Evolutionary conservation across 2,329 filamentous ascomycete species (phyloP).

Genomic region (Colletotrichum tanaceti): DNA sequence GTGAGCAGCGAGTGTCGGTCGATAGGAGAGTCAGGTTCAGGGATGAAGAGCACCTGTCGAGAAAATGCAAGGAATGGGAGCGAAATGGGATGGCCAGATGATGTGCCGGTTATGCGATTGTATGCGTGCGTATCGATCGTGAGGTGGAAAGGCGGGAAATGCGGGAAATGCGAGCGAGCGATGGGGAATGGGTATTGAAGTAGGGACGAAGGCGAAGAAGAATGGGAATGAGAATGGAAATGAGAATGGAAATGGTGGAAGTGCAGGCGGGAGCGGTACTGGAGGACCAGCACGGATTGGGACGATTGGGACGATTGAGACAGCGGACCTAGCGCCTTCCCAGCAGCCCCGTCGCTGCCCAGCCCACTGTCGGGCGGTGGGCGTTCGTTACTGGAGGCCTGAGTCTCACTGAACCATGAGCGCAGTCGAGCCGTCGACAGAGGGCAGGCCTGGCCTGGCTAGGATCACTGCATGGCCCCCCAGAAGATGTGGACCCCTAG

Average conservation of each 20-base stretch:
- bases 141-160: neutral
- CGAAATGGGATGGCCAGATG: slow-evolving; percentile 13
- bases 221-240: slow-evolving; percentile 15
- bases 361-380: slow-evolving; percentile 1
- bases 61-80: slow-evolving; percentile 10
- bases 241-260: neutral
- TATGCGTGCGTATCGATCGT: neutral
- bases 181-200: slow-evolving; percentile 20
- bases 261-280: slow-evolving; percentile 22
- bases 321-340: slow-evolving; percentile 3
- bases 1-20: neutral
- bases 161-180: neutral
- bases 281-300: slow-evolving; percentile 18
- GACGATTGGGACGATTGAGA: slow-evolving; percentile 5
- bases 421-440: neutral
- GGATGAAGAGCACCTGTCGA: slow-evolving; percentile 7
- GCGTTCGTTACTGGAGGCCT: no score
- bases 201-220: slow-evolving; percentile 1
- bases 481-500: slow-evolving; percentile 27
- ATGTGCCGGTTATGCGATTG: neutral
- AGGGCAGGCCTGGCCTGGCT: slow-evolving; percentile 3
- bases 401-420: neutral
- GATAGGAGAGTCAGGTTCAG: slow-evolving; percentile 8
- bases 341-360: slow-evolving; percentile 3
- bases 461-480: slow-evolving; percentile 28